phyloP scores from a whole-genome alignment of 805 yeast species.

The Wickerhamiella qilinensis region DNA sequence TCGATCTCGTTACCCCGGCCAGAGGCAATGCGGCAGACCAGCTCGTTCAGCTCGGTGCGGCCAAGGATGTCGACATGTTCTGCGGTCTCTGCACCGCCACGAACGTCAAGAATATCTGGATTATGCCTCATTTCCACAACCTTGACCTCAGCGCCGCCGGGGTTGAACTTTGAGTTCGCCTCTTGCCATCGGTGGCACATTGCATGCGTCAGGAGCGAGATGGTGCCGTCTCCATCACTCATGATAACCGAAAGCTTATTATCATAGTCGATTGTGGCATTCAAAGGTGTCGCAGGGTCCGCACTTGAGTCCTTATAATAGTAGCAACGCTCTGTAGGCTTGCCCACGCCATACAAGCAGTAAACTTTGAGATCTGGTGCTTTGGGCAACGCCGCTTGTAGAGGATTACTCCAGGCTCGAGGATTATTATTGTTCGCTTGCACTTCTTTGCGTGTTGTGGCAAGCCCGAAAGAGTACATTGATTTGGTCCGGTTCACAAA shows the following conservation, averaged over 20 bases:
- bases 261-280: constrained; percentile 56
- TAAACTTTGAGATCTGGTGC: constrained; percentile 85
- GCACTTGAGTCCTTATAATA: constrained; percentile 57
- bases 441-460: constrained; percentile 44
- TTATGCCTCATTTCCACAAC: constrained; percentile 85
- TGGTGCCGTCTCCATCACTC: constrained; percentile 95
- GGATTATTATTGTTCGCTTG: constrained; percentile 49
- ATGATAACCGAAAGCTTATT: constrained; percentile 51
- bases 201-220: constrained; percentile 69
- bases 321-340: constrained; percentile 89
- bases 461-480: constrained; percentile 68
- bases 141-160: constrained; percentile 55
- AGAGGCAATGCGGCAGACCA: constrained; percentile 63
- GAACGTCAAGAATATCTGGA: constrained; percentile 82
- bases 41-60: constrained; percentile 78
- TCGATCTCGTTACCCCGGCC: constrained; percentile 60
- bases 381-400: constrained; percentile 78
- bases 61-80: constrained; percentile 97
- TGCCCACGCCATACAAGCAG: constrained; percentile 93
- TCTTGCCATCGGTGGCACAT: constrained; percentile 88
- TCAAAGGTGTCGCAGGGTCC: constrained; percentile 35
- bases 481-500: constrained; percentile 44
- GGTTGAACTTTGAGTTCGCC: constrained; percentile 48
- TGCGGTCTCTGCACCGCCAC: constrained; percentile 96
- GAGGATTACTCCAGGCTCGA: constrained; percentile 83